These are phyloP conservation scores for Arctium lappa DNA, from an alignment of 129 eudicot genomes.

Conservation along the genomic window DNA sequence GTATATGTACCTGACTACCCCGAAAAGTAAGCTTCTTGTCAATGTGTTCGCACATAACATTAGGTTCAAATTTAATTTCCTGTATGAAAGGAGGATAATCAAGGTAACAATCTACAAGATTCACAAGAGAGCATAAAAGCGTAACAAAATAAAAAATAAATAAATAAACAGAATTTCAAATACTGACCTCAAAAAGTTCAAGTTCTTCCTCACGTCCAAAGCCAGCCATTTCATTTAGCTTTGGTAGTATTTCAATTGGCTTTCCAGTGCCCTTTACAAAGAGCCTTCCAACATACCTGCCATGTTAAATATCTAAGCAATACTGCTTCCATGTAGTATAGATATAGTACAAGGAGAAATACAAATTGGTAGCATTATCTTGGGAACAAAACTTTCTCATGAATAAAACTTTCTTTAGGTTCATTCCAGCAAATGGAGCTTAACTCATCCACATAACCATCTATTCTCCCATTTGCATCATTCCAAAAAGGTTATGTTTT, in stretches of 20 bases:
- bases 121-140: neutral
- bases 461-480: neutral
- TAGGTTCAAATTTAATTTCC: slow-evolving; percentile 72
- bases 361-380: neutral
- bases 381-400: neutral
- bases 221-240: slow-evolving; percentile 65
- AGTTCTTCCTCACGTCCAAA: slow-evolving; percentile 64
- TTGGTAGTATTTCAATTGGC: slow-evolving; percentile 51
- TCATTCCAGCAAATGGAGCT: neutral
- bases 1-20: slow-evolving; percentile 46
- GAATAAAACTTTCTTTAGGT: neutral
- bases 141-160: neutral
- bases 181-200: slow-evolving; percentile 59
- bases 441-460: neutral
- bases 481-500: neutral
- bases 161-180: neutral
- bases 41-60: slow-evolving; percentile 62
- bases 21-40: slow-evolving; percentile 52
- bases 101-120: neutral
- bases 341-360: neutral
- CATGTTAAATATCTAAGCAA: neutral
- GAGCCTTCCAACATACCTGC: slow-evolving; percentile 64
- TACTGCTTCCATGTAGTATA: neutral
- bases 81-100: slow-evolving; percentile 6
- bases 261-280: slow-evolving; percentile 55